Evolutionary conservation across 495 filamentous ascomycete species (phyloP).

Genomic region (Xylaria cubensis): DNA sequence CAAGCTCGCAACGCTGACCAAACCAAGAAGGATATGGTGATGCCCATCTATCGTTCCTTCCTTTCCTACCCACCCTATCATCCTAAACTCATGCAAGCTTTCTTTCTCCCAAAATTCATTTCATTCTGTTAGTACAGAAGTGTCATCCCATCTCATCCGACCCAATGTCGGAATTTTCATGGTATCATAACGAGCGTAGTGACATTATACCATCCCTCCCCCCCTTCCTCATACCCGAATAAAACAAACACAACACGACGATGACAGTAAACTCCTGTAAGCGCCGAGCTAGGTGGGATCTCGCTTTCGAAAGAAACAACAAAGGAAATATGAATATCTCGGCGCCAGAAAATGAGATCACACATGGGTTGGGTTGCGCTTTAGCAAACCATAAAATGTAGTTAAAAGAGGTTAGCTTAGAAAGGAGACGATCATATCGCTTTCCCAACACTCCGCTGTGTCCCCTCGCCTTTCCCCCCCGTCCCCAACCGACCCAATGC

Average conservation of each 20-base stretch:
- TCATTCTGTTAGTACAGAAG: neutral
- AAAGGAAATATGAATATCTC: neutral
- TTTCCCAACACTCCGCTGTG: constrained; percentile 47
- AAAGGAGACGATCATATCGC: constrained; percentile 39
- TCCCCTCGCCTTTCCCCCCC: constrained; percentile 31
- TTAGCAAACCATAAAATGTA: neutral
- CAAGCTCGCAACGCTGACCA: neutral
- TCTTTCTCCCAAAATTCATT: neutral
- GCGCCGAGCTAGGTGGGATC: constrained; percentile 14
- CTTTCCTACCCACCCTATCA: neutral
- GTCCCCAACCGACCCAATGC: constrained; percentile 23
- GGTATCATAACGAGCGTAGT: constrained; percentile 26
- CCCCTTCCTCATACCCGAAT: neutral
- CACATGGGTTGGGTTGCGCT: neutral
- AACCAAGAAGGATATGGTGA: neutral
- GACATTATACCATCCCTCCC: constrained; percentile 12
- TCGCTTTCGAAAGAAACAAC: neutral
- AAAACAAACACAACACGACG: neutral
- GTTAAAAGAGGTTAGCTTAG: neutral
- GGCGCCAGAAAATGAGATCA: neutral
- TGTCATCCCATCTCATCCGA: neutral
- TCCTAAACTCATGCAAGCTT: neutral
- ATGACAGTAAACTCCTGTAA: constrained; percentile 10
- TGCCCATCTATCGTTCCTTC: neutral
- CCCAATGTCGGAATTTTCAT: neutral